A percentile compares a stretch with the other conserved stretches of the same genome.
Conservation (phyloP, 345 rosid genomes). For the Geranium brycei region DNA sequence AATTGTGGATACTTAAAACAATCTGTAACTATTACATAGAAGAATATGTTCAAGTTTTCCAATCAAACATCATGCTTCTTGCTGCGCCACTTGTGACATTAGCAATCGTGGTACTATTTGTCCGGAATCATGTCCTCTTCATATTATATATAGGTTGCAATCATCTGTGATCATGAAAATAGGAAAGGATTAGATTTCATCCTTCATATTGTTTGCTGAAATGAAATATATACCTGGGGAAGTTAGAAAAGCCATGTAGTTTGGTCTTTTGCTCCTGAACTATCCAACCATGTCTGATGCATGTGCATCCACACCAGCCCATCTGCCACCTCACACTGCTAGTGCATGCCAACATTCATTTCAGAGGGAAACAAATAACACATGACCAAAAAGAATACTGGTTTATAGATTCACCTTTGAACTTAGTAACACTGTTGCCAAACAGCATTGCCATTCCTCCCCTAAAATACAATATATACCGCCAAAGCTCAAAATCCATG, state of each 20-base stretch:
- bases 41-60: no score
- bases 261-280: slow-evolving; percentile 18
- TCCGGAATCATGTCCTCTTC: not conserved
- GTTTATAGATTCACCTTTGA: slow-evolving; percentile 23
- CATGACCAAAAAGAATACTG: not conserved
- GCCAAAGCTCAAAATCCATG: not conserved
- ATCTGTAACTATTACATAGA: no score
- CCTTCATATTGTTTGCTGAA: no score
- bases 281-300: slow-evolving; percentile 55
- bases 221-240: not conserved
- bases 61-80: no score
- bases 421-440: slow-evolving; percentile 31
- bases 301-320: slow-evolving; percentile 34
- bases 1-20: no score
- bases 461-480: slow-evolving; percentile 14
- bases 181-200: not conserved
- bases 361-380: not conserved
- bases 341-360: slow-evolving; percentile 1
- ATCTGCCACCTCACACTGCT: slow-evolving; percentile 16
- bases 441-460: slow-evolving; percentile 26
- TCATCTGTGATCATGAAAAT: not conserved
- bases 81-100: no score
- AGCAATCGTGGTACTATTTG: not conserved
- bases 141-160: not conserved
- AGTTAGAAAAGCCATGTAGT: slow-evolving; percentile 26